Evolutionary conservation across 345 rosid species (phyloP), one percentile per base, ranked within the genome.

Genomic region (Boechera divaricarpa): DNA sequence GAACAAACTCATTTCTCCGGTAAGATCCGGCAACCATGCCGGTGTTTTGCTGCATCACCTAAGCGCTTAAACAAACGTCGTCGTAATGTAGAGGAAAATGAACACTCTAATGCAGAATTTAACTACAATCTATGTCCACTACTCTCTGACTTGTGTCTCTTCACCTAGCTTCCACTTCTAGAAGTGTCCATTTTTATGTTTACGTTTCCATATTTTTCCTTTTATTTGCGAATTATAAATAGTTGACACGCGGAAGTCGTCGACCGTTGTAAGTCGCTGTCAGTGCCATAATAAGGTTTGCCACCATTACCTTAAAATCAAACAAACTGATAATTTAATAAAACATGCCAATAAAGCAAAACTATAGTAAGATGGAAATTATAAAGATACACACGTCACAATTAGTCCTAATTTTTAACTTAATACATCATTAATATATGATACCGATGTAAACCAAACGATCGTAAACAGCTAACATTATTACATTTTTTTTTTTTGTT

Each of bases 11-110:
- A 77, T 94, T 90, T 80, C 93, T 82, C 82, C 87, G 90, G 87
- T 94, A 87, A 13, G 98, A 92, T 7, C 98, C 96, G 60, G 98
- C 94, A 45, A 91, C 97, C 89, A 90, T 63, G 28, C 93, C 98
- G 29, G 88, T 87, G 75, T 74, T 89, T 5, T 94, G 88, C 83
- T 92, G 89, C 99, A 94, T 89, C 2, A 4, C 10, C 21, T 18
- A 15, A 57, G 26, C 10, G 44, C 24, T 21, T 21, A 21, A 21
- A 21, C 24, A 21, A 21, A 21, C 24, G 24, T 21, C 24, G 24
- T 21, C 24, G 24, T 21, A 21, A 21, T 21, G 24, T 21, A 21
- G 24, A 21, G 24, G 24, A 21, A 21, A 21, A 21, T 21, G 24
- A 21, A 21, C 24, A 21, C 24, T 21, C 24, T 21, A 21, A 21